Conservation (phyloP, 2,329 filamentous ascomycete genomes). For the Botrytis porri region DNA sequence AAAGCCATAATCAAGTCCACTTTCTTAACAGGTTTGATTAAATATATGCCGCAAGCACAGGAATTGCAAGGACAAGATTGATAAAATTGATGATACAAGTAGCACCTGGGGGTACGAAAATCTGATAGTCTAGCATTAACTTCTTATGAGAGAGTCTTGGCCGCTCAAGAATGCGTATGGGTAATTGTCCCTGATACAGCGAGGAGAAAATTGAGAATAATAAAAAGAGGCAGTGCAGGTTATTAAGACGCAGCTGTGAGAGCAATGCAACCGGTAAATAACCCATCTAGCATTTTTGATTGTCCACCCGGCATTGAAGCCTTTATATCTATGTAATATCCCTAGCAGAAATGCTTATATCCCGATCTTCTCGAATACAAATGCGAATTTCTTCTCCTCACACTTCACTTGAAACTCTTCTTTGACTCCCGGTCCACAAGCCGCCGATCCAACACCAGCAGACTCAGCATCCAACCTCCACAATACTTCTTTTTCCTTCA, state of each 20-base stretch:
- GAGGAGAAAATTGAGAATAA: background rate
- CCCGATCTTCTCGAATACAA: slow-evolving; percentile 17
- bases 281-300: background rate
- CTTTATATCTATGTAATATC: background rate
- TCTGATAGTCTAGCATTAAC: background rate
- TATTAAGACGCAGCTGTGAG: background rate
- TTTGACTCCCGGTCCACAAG: slow-evolving; percentile 41
- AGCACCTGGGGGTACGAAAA: background rate
- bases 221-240: too few species aligned
- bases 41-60: background rate
- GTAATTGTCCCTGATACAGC: background rate
- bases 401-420: slow-evolving; percentile 21
- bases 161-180: background rate
- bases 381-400: slow-evolving; percentile 19
- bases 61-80: background rate
- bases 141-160: background rate
- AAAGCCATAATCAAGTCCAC: background rate
- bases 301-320: too few species aligned
- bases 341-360: background rate
- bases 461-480: slow-evolving; percentile 44
- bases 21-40: background rate
- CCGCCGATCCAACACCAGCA: slow-evolving; percentile 48
- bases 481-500: slow-evolving; percentile 45
- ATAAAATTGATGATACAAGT: background rate
- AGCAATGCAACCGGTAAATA: background rate